Evolutionary conservation across 2,329 filamentous ascomycete genomes (phyloP).

Genomic region (Neospermospora avenae): DNA sequence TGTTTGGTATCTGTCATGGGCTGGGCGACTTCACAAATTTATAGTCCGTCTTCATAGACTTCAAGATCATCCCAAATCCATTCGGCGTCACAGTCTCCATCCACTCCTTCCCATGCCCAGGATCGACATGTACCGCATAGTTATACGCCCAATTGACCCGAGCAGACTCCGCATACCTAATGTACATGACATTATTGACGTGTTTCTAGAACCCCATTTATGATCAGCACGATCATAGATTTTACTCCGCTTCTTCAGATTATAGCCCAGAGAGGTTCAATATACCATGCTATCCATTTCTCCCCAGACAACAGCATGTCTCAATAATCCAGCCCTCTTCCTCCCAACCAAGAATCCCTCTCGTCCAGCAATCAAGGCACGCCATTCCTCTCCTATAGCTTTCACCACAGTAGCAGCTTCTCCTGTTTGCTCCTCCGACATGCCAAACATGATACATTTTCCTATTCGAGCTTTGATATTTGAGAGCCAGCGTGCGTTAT

Average conservation of each 20-base stretch:
- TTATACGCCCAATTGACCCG: slow-evolving; percentile 76
- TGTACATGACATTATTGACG: slow-evolving; percentile 84
- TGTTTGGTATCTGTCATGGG: not conserved
- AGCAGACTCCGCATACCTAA: slow-evolving; percentile 77
- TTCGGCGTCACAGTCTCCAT: slow-evolving; percentile 62
- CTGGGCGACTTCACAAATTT: slow-evolving; percentile 67
- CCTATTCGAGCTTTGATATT: slow-evolving; percentile 65
- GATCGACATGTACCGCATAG: slow-evolving; percentile 61
- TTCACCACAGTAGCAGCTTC: slow-evolving; percentile 58
- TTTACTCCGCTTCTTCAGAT: not conserved
- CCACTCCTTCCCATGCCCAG: slow-evolving; percentile 62
- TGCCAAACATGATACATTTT: slow-evolving; percentile 72
- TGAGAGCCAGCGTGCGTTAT: slow-evolving; percentile 57
- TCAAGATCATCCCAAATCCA: slow-evolving; percentile 70
- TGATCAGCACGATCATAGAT: not conserved
- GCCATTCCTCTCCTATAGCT: slow-evolving; percentile 64
- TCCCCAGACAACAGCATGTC: slow-evolving; percentile 73
- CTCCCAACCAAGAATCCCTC: slow-evolving; percentile 70
- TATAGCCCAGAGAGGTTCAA: slow-evolving; percentile 8
- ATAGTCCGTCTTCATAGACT: slow-evolving; percentile 77
- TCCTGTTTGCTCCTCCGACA: slow-evolving; percentile 53
- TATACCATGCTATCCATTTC: slow-evolving; percentile 71
- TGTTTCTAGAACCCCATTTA: slow-evolving; percentile 52
- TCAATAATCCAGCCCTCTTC: slow-evolving; percentile 58
- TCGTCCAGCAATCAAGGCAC: slow-evolving; percentile 66